Conservation (phyloP, 257 asterid genomes). For the Solanum rostratum region DNA sequence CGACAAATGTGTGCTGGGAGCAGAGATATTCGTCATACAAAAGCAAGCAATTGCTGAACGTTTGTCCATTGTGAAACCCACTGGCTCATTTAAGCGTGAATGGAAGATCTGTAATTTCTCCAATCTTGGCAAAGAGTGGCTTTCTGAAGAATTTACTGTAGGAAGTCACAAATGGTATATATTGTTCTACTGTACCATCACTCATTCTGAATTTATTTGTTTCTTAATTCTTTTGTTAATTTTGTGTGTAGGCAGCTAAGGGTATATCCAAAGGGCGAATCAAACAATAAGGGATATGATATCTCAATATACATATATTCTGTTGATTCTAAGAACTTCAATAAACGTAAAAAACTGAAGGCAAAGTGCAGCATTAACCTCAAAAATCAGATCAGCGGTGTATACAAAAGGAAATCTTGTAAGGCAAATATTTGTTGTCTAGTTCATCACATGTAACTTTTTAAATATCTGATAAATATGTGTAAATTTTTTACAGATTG, state of each 20-base stretch:
- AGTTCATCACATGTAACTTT: too few species aligned
- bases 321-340: neutral
- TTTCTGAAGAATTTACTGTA: neutral
- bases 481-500: neutral
- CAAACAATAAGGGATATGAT: neutral
- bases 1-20: slow-evolving; percentile 18
- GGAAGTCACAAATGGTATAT: neutral
- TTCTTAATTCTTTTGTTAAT: neutral
- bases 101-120: neutral
- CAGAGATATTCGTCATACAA: neutral
- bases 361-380: neutral
- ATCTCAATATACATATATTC: neutral
- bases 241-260: neutral
- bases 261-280: neutral
- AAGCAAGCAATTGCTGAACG: neutral
- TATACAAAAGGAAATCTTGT: neutral
- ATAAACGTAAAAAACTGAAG: neutral
- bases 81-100: neutral
- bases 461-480: neutral
- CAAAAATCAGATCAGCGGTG: neutral
- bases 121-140: neutral
- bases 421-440: neutral
- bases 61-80: neutral
- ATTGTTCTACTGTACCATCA: neutral
- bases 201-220: neutral